Percentiles rank a stretch among this genome's conserved stretches.
Conservation (phyloP, 495 filamentous ascomycete species). For the Oidiodendron maius region DNA sequence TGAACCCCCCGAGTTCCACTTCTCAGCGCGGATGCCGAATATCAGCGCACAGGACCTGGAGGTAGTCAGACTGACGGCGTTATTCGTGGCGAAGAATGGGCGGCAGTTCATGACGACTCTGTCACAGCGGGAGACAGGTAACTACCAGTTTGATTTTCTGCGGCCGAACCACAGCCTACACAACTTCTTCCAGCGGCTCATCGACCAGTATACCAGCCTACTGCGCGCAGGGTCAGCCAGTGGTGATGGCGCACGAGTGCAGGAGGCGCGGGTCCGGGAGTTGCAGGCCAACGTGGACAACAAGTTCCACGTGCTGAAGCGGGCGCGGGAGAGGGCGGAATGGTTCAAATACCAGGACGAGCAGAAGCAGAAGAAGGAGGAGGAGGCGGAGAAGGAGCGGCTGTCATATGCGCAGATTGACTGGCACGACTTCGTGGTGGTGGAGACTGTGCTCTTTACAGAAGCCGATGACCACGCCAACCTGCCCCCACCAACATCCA, state of each 20-base stretch:
- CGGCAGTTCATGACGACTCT: constrained; percentile 84
- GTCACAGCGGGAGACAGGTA: constrained; percentile 79
- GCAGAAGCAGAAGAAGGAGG: constrained; percentile 84
- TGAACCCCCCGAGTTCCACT: constrained; percentile 85
- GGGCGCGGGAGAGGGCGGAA: constrained; percentile 78
- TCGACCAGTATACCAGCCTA: constrained; percentile 91
- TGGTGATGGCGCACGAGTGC: constrained; percentile 57
- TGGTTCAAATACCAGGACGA: constrained; percentile 80
- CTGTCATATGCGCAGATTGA: constrained; percentile 87
- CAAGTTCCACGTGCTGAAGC: constrained; percentile 71
- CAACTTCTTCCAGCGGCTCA: constrained; percentile 84
- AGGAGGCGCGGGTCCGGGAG: constrained; percentile 65
- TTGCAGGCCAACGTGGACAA: constrained; percentile 72
- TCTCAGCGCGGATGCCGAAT: constrained; percentile 95
- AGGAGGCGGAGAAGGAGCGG: constrained; percentile 78
- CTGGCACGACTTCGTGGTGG: constrained; percentile 96
- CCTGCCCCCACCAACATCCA: constrained; percentile 81
- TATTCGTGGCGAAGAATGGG: constrained; percentile 87
- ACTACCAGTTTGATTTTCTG: constrained; percentile 96
- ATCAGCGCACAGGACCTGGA: constrained; percentile 95
- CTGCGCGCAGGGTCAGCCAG: constrained; percentile 63
- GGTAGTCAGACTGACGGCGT: constrained; percentile 80
- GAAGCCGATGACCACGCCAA: constrained; percentile 82
- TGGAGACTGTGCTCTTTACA: constrained; percentile 92
- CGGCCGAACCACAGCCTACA: constrained; percentile 92